These are phyloP conservation scores for Ambrosia hybrid DNA, from an alignment of 140 eudicot genomes.

Conservation along the genomic window DNA sequence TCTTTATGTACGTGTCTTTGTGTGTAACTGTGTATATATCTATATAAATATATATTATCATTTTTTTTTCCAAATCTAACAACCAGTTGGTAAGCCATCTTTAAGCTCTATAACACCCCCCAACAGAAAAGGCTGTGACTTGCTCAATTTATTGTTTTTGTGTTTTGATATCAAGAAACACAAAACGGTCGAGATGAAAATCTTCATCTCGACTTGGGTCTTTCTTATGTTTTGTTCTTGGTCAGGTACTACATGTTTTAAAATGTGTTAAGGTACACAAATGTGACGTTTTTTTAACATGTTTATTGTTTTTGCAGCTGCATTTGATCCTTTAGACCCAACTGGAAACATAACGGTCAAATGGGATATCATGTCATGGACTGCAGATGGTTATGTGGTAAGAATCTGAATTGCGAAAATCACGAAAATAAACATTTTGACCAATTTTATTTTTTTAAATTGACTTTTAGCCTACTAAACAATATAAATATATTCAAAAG, in stretches of 20 bases:
- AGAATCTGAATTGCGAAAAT: slow-evolving; percentile 9
- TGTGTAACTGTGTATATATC: not conserved
- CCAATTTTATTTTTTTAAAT: too few species aligned
- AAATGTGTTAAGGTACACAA: not conserved
- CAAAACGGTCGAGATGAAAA: slow-evolving; percentile 37
- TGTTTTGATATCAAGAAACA: slow-evolving; percentile 18
- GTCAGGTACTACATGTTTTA: slow-evolving; percentile 37
- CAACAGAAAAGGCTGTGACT: slow-evolving; percentile 17
- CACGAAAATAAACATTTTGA: too few species aligned
- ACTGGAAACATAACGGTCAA: slow-evolving; percentile 81
- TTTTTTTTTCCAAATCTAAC: slow-evolving; percentile 42
- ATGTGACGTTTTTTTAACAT: slow-evolving; percentile 2
- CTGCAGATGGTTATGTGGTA: slow-evolving; percentile 81
- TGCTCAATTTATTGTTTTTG: slow-evolving; percentile 3
- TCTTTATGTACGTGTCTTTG: slow-evolving; percentile 1
- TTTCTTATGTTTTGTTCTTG: slow-evolving; percentile 44
- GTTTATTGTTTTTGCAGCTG: slow-evolving; percentile 47
- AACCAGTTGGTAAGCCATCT: slow-evolving; percentile 63
- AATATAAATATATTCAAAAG: too few species aligned
- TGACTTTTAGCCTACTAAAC: too few species aligned
- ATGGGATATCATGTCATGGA: slow-evolving; percentile 90
- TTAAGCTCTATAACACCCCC: slow-evolving; percentile 27
- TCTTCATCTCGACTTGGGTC: slow-evolving; percentile 27
- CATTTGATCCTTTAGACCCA: slow-evolving; percentile 89
- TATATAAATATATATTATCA: slow-evolving; percentile 10